phyloP scores from a whole-genome alignment of 108 stramenopile genomes.

The Nitzschia palea region DNA sequence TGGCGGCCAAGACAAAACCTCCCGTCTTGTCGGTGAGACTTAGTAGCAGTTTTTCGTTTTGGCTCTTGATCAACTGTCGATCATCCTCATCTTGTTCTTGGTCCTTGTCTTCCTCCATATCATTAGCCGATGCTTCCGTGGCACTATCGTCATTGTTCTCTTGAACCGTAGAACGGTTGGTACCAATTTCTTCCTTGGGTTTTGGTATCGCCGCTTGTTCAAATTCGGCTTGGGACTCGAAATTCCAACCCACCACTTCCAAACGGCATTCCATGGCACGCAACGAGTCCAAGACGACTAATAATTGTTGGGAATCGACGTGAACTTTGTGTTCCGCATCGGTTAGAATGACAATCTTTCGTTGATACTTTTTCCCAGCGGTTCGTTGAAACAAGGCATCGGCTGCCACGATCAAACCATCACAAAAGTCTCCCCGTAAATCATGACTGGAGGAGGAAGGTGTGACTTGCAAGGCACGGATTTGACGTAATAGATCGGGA shows the following conservation, averaged over 20 bases:
- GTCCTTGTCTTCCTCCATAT: slow-evolving; percentile 9
- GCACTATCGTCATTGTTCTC: slow-evolving; percentile 21
- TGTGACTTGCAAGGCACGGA: slow-evolving; percentile 44
- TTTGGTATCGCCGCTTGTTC: slow-evolving; percentile 1
- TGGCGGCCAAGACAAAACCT: slow-evolving; percentile 66
- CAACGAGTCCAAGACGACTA: slow-evolving; percentile 56
- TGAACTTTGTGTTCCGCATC: slow-evolving; percentile 76
- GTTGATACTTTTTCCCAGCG: slow-evolving; percentile 44
- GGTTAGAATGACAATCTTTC: slow-evolving; percentile 73
- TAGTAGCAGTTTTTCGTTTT: slow-evolving; percentile 68
- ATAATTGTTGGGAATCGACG: slow-evolving; percentile 49
- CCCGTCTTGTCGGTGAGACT: slow-evolving; percentile 71
- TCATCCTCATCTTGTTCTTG: slow-evolving; percentile 30
- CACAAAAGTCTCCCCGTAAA: slow-evolving; percentile 59
- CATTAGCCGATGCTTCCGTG: not conserved
- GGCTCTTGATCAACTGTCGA: slow-evolving; percentile 43
- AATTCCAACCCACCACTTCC: slow-evolving; percentile 63
- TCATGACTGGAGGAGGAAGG: not conserved
- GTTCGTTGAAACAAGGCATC: slow-evolving; percentile 67
- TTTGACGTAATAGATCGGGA: slow-evolving; percentile 44
- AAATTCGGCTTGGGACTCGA: slow-evolving; percentile 31
- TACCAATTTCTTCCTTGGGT: not conserved
- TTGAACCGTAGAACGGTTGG: not conserved
- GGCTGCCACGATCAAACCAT: slow-evolving; percentile 76
- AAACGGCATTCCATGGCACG: slow-evolving; percentile 60